These are phyloP conservation scores for Yarrowia sp. DNA, from an alignment of 805 yeast species.

Conservation along the genomic window DNA sequence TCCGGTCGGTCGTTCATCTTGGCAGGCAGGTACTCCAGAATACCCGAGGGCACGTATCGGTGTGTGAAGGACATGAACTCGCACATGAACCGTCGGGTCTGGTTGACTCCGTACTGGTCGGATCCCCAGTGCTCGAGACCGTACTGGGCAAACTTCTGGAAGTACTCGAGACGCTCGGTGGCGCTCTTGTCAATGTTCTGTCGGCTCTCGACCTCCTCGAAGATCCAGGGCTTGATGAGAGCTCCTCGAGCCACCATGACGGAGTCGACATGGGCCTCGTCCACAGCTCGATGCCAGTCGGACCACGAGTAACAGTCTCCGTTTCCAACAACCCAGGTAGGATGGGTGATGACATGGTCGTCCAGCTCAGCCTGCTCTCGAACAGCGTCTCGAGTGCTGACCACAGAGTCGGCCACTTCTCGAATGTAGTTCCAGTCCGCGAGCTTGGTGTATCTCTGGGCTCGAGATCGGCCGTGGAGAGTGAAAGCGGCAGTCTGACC, in stretches of 20 bases:
- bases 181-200: slow-evolving; percentile 91
- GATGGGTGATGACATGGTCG: slow-evolving; percentile 47
- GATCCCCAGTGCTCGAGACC: slow-evolving; percentile 98
- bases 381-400: slow-evolving; percentile 58
- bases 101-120: slow-evolving; percentile 90
- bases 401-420: slow-evolving; percentile 72
- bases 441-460: slow-evolving; percentile 87
- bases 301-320: slow-evolving; percentile 89
- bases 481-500: slow-evolving; percentile 90
- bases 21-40: slow-evolving; percentile 86
- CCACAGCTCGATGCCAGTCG: slow-evolving; percentile 82
- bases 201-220: slow-evolving; percentile 88
- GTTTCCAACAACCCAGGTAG: slow-evolving; percentile 88
- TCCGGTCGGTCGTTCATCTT: slow-evolving; percentile 93
- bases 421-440: slow-evolving; percentile 94
- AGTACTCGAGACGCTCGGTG: slow-evolving; percentile 82
- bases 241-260: slow-evolving; percentile 99
- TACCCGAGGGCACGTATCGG: slow-evolving; percentile 92
- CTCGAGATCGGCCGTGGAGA: slow-evolving; percentile 94
- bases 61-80: slow-evolving; percentile 95
- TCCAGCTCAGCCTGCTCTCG: slow-evolving; percentile 64
- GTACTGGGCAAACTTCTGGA: slow-evolving; percentile 71
- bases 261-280: slow-evolving; percentile 77
- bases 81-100: slow-evolving; percentile 87
- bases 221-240: slow-evolving; percentile 97